These are phyloP conservation scores for Neurospora intermedia DNA, from an alignment of 495 filamentous ascomycete genomes.

Conservation along the genomic window DNA sequence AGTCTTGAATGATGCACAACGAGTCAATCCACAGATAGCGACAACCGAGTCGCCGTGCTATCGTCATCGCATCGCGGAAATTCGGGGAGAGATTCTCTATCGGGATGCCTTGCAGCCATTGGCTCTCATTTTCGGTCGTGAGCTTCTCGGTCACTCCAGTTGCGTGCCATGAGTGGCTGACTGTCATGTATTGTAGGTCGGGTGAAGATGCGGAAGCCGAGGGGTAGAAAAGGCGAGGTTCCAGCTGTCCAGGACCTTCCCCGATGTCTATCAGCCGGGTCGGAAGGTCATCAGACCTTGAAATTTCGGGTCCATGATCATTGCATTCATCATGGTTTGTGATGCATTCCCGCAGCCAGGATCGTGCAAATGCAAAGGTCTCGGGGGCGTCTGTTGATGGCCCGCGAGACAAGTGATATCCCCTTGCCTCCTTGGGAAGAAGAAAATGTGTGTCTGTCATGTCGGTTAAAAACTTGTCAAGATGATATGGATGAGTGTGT, in stretches of 20 bases:
- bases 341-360: background rate
- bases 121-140: background rate
- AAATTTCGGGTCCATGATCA: background rate
- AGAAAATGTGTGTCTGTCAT: background rate
- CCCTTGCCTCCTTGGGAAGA: background rate
- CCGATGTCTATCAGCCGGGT: background rate
- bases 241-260: background rate
- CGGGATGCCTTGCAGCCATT: background rate
- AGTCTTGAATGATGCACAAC: conserved; percentile 16
- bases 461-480: background rate
- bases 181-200: background rate
- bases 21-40: conserved; percentile 17
- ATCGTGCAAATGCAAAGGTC: background rate
- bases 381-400: background rate
- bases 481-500: background rate
- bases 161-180: background rate
- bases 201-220: background rate
- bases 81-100: background rate
- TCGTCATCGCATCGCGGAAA: conserved; percentile 12
- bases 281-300: background rate
- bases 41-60: conserved; percentile 6
- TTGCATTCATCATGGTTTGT: background rate
- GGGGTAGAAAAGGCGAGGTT: background rate
- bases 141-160: background rate
- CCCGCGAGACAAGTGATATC: background rate